A percentile compares a stretch with the other conserved stretches of the same genome.
phyloP scores from a whole-genome alignment of 1,139 yeast species.

The Saccharomycopsis hybrid region DNA sequence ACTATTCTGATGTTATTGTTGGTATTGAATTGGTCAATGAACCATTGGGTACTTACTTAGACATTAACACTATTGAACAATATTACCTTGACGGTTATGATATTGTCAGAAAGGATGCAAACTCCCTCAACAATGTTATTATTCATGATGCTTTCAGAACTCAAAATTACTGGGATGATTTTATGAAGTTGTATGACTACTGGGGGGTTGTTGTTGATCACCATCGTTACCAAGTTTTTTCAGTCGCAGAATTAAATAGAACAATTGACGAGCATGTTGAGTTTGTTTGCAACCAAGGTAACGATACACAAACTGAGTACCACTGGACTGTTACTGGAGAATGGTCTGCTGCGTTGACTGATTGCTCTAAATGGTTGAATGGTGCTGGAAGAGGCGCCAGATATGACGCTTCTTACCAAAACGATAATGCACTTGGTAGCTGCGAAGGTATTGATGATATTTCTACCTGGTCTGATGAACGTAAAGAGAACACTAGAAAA shows the following conservation, averaged over 20 bases:
- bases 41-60: conserved; percentile 46
- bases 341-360: conserved; percentile 92
- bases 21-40: conserved; percentile 64
- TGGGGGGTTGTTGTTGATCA: conserved; percentile 79
- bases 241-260: conserved; percentile 50
- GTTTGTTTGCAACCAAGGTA: conserved; percentile 60
- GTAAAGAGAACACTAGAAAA: conserved; percentile 53
- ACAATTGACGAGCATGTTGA: conserved; percentile 54
- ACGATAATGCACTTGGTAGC: conserved; percentile 49
- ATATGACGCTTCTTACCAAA: conserved; percentile 62
- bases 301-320: conserved; percentile 41
- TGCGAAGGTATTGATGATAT: conserved; percentile 56
- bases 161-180: conserved; percentile 47
- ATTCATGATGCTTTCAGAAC: conserved; percentile 45
- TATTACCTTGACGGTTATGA: conserved; percentile 42
- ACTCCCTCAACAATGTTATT: conserved; percentile 15
- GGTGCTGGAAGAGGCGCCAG: conserved; percentile 90
- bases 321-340: conserved; percentile 85
- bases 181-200: conserved; percentile 31
- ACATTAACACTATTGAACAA: conserved; percentile 25
- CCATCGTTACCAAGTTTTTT: conserved; percentile 87
- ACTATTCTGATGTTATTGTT: conserved; percentile 43
- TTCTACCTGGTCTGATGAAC: conserved; percentile 53
- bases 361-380: conserved; percentile 86
- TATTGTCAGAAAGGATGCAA: conserved; percentile 35